Base-by-base conservation (phyloP, 257 asterid species). In the Schizonepeta tenuifolia region DNA sequence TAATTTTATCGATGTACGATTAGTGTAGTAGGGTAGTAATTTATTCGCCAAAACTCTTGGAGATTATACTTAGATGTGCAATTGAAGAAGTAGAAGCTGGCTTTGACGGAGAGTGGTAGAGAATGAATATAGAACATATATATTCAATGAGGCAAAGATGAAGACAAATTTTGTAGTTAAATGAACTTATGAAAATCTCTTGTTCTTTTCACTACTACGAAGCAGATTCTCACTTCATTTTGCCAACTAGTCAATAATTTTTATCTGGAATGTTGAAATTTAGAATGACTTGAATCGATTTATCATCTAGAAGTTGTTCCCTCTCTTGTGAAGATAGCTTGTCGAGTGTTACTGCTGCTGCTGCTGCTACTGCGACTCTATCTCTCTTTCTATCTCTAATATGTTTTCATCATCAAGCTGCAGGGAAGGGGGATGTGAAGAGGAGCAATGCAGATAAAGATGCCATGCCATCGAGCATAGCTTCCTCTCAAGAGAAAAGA, bases 391-490 rank as follows among this genome's bases (percentile, higher is more conserved):
- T 36, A 10, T 36, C 41, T 36, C 44, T 61, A 15, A 56, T 50
- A 41, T 64, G 17, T 47, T 18, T 40, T 74, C 47, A 66, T 65
- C 50, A 69, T 85, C 76, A 67, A 75, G 84, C 71, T 83, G 81
- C 80, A 73, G 89, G 88, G 71, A 77, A 85, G 82, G 90, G 85
- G 59, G 88, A 79, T 35, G 69, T 50, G 49, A 65, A 65, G 65
- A 61, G 79, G 36, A 78, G 82, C 74, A 67, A 73, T 67, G 71
- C 76, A 46, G 90, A 90, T 65, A 78, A 81, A 69, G 85, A 77
- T 62, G 49, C 79, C 18, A 13, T 79, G 35, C 60, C 81, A 46
- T 54, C 88, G 10, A 80, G 77, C 79, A 82, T 82, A 81, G 69
- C 65, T 53, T 64, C 82, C 15, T 9, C 65, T 6, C 75, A 50